Conservation (phyloP, 208 protist species). For the Trypanosoma avium region DNA sequence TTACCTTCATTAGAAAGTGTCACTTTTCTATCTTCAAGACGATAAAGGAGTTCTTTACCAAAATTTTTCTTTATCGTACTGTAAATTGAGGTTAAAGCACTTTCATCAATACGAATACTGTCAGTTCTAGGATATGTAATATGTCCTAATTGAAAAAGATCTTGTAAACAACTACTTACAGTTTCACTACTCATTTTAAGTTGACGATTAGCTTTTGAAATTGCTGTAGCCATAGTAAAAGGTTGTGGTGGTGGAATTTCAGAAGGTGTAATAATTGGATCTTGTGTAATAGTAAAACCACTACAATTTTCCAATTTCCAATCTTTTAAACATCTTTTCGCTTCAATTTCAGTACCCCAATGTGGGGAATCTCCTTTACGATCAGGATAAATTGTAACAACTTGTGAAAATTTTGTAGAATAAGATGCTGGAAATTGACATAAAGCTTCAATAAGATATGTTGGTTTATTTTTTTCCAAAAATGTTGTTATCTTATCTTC, state of each 20-base stretch:
- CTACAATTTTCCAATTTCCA: slow-evolving; percentile 24
- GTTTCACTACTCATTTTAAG: slow-evolving; percentile 77
- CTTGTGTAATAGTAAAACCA: slow-evolving; percentile 19
- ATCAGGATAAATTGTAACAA: slow-evolving; percentile 40
- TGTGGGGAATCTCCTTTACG: slow-evolving; percentile 1
- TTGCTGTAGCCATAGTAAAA: slow-evolving; percentile 89
- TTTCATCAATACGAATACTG: slow-evolving; percentile 85
- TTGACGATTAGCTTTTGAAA: slow-evolving; percentile 82
- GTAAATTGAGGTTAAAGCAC: slow-evolving; percentile 98
- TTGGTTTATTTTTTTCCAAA: slow-evolving; percentile 55
- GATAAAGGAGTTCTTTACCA: slow-evolving; percentile 94
- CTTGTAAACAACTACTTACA: slow-evolving; percentile 79
- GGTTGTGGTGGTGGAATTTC: slow-evolving; percentile 62
- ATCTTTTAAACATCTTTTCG: slow-evolving; percentile 21
- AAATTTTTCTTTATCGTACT: slow-evolving; percentile 97
- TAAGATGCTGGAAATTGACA: slow-evolving; percentile 55
- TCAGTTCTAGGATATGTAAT: slow-evolving; percentile 92
- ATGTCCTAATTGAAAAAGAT: slow-evolving; percentile 88
- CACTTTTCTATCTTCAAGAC: slow-evolving; percentile 45
- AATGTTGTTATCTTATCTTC: slow-evolving; percentile 68
- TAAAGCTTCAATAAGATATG: slow-evolving; percentile 52
- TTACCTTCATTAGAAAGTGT: slow-evolving; percentile 85
- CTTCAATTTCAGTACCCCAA: slow-evolving; percentile 22
- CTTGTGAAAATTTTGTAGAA: slow-evolving; percentile 51
- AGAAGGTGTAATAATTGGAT: slow-evolving; percentile 34